Evolutionary conservation across 345 rosid species (phyloP).

Genomic region (Aegle marmelos): DNA sequence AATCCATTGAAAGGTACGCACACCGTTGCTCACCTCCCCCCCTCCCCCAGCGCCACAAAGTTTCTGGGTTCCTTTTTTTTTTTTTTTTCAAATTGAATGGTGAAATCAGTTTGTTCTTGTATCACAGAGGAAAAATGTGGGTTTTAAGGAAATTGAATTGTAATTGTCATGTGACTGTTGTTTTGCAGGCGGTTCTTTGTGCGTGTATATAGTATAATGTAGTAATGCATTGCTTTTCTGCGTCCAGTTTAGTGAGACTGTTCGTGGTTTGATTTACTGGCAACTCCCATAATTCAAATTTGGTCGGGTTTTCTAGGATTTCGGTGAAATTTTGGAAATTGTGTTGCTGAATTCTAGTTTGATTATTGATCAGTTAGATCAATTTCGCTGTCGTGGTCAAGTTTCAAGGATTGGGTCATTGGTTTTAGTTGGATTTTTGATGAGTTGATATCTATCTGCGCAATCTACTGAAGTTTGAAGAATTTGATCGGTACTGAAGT

Average conservation of each 20-base stretch:
- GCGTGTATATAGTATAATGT: not conserved
- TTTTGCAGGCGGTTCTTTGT: not conserved
- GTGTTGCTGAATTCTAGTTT: not conserved
- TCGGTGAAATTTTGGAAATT: not conserved
- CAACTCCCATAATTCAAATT: not conserved
- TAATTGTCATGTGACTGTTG: not conserved
- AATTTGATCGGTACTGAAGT: not conserved
- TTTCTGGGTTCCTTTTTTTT: not conserved
- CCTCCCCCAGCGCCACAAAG: too few relatives aligned
- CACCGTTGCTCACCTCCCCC: rapidly evolving
- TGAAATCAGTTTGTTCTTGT: not conserved
- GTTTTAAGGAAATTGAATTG: not conserved
- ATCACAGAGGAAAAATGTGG: not conserved
- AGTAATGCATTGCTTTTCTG: not conserved
- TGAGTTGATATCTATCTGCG: not conserved
- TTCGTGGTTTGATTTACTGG: slow-evolving; percentile 1
- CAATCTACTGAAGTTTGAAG: slow-evolving; percentile 6
- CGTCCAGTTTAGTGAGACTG: slow-evolving; percentile 8
- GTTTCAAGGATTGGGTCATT: not conserved
- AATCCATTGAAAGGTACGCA: not conserved
- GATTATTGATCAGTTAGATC: not conserved
- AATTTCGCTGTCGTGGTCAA: not conserved
- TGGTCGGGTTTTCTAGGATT: not conserved
- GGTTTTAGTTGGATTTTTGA: not conserved
- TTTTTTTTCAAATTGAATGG: not conserved